Conservation (phyloP, 495 filamentous ascomycete genomes). For the Hypoxylon subgilvum region DNA sequence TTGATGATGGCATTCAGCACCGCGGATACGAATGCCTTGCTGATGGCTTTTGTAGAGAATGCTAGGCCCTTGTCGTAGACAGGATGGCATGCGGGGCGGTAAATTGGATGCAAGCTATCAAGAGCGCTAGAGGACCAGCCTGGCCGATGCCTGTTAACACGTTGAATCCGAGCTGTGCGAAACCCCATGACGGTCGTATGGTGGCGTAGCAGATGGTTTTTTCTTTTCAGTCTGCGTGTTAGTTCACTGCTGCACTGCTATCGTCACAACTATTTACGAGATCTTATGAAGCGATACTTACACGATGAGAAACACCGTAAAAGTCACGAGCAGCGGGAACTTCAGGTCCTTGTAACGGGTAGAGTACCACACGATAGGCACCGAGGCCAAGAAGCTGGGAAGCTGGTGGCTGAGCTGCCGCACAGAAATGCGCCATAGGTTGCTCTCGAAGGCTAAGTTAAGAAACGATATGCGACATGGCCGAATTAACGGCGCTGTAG, state of each 20-base stretch:
- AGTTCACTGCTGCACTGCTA: conserved; percentile 6
- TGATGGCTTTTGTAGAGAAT: conserved; percentile 61
- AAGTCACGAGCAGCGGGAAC: conserved; percentile 55
- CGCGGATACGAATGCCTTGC: conserved; percentile 61
- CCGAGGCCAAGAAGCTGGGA: conserved; percentile 42
- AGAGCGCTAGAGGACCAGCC: conserved; percentile 55
- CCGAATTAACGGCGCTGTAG: conserved; percentile 62
- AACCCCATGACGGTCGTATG: conserved; percentile 54
- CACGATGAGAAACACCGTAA: conserved; percentile 54
- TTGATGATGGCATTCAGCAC: conserved; percentile 63
- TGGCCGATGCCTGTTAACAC: conserved; percentile 59
- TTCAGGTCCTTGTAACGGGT: conserved; percentile 60
- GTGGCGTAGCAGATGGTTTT: conserved; percentile 55
- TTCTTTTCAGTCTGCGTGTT: not conserved
- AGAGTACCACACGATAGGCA: conserved; percentile 56
- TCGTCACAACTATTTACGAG: too few relatives aligned
- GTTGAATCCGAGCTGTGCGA: conserved; percentile 55
- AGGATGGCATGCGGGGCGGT: conserved; percentile 61
- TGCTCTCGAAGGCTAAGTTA: conserved; percentile 59
- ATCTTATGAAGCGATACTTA: conserved; percentile 31
- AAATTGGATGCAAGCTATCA: conserved; percentile 60
- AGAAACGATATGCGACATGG: conserved; percentile 60
- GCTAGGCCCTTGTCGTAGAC: conserved; percentile 60
- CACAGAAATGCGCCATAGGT: conserved; percentile 53
- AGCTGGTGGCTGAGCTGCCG: conserved; percentile 56